A percentile compares a stretch with the other conserved stretches of the same genome.
phyloP scores from a whole-genome alignment of 1,284 basidiomycete species.

The Rhodotorula mucilaginosa region DNA sequence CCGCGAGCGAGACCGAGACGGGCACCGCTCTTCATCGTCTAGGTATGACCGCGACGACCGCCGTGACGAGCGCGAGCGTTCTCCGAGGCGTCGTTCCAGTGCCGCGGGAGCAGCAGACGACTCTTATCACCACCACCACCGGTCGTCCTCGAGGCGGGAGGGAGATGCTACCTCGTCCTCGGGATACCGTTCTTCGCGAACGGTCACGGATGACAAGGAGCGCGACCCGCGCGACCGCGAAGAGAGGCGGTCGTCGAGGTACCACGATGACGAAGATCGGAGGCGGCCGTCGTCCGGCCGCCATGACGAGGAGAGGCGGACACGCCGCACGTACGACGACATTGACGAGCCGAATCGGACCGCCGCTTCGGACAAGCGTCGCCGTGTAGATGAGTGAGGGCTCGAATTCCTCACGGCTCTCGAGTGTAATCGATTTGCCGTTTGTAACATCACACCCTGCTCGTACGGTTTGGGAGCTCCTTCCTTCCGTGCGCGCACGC shows the following conservation, averaged over 20 bases:
- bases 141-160: constrained; percentile 8
- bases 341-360: constrained; percentile 14
- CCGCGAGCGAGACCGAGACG: constrained; percentile 2
- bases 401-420: too few species aligned
- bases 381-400: constrained; percentile 2
- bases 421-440: too few species aligned
- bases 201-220: constrained; percentile 4
- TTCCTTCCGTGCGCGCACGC: too few species aligned
- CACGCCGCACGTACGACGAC: constrained; percentile 18
- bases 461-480: too few species aligned
- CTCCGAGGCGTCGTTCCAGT: neutral
- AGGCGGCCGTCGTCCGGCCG: neutral
- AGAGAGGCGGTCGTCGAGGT: constrained; percentile 9
- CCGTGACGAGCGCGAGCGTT: constrained; percentile 5
- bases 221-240: constrained; percentile 16
- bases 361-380: constrained; percentile 11
- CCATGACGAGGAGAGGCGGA: constrained; percentile 11
- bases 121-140: neutral
- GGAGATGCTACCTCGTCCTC: neutral
- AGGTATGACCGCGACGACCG: constrained; percentile 8
- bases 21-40: neutral
- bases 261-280: constrained; percentile 4
- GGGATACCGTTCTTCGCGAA: neutral
- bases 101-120: constrained; percentile 5
- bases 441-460: neutral